Base-by-base conservation (phyloP, 2,329 filamentous ascomycete species). In the Neofusicoccum kwambonambiense region DNA sequence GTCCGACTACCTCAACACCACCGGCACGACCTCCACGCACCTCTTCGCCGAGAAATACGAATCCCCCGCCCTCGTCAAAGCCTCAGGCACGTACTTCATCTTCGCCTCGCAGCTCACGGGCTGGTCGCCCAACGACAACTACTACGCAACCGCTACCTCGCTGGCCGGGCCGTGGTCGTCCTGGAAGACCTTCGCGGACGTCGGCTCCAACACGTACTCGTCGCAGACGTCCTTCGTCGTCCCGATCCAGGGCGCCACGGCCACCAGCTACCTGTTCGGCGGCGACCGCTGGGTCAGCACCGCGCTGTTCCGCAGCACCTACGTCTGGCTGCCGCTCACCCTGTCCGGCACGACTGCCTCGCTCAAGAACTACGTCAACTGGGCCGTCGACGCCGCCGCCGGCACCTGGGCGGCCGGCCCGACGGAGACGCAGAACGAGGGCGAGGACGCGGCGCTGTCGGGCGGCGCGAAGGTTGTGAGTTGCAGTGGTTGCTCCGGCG, bases 231-330 rank as follows among this genome's bases (percentile, higher is more conserved):
- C 80, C 41, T 89, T 82, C 68, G 80, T 90, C 22, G 80, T 89
- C 19, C 74, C 76, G 4, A 71, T 84, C 31, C 9, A 52, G 12
- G 61, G 61, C 27, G 0, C 15, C 34, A 1, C 51, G 0, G 72
- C 77, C 44, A 75, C 77, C 44, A 73, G 70, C 5, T 79, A 80
- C 56, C 82, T 89, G 67, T 90, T 90, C 75, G 84, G 89, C 75
- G 88, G 89, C 19, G 88, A 91, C 74, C 84, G 89, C 22, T 90
- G 89, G 88, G 75, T 85, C 0, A 82, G 80, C 4, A 73, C 74
- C n/a, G 87, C 90, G 67, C 80, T 91, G 0, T 83, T 82, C 74
- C 77, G 83, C 0, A 85, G 82, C 60, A 88, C 86, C 0, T 90
- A 90, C 69, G 77, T 90, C 45, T 90, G 87, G 88, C 79, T 90